Percentiles rank a stretch among this genome's conserved stretches.
These are phyloP conservation scores for Malus domestica DNA, from an alignment of 306 rosid genomes.

Conservation along the genomic window ASM211411v1 NC_041794.1:33626001-33626500, in stretches of 20 bases:
- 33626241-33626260: not conserved
- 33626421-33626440: not conserved
- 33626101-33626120: too few species aligned
- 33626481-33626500: slow-evolving; percentile 5
- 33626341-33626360: not conserved
- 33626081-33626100: not conserved
- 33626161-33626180: too few species aligned
- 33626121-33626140: too few species aligned
- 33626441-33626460: not conserved
- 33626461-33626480: not conserved
- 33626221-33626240: not conserved
- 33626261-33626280: not conserved
- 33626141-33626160: too few species aligned
- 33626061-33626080: not conserved
- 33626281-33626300: not conserved
- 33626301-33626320: not conserved
- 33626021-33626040: not conserved
- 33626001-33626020: not conserved
- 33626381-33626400: not conserved
- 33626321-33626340: not conserved
- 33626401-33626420: not conserved
- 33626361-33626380: not conserved
- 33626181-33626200: too few species aligned
- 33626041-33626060: too few species aligned
- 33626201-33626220: not conserved